phyloP scores from a whole-genome alignment of 306 rosid species.

The Ceratonia siliqua region DNA sequence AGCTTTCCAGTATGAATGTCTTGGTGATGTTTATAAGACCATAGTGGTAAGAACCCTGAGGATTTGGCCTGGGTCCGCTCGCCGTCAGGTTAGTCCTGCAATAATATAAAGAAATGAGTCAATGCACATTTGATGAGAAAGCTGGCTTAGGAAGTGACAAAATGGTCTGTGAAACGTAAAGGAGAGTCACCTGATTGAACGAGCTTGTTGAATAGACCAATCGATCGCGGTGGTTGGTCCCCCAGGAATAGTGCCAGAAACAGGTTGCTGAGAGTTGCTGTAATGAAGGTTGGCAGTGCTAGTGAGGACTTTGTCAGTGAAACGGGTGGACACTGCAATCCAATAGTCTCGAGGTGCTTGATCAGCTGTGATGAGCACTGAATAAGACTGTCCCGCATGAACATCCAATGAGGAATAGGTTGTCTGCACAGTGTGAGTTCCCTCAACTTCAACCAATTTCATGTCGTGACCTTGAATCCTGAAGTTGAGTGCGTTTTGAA shows the following conservation, averaged over 20 bases:
- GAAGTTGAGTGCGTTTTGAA: conserved; percentile 75
- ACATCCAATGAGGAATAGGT: conserved; percentile 74
- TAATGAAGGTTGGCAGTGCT: conserved; percentile 73
- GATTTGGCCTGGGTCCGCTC: conserved; percentile 97
- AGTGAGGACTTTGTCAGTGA: conserved; percentile 51
- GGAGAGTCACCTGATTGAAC: conserved; percentile 60
- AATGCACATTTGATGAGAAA: not conserved
- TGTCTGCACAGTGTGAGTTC: conserved; percentile 88
- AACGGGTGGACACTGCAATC: conserved; percentile 71
- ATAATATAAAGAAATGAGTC: not conserved
- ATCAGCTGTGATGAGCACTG: conserved; percentile 84
- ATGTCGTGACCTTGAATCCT: conserved; percentile 75
- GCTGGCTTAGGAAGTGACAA: not conserved
- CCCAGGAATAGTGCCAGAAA: conserved; percentile 62
- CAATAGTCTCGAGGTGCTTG: conserved; percentile 73
- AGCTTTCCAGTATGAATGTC: conserved; percentile 65
- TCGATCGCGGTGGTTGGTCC: conserved; percentile 70
- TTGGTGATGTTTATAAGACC: conserved; percentile 70
- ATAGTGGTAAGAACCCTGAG: conserved; percentile 95
- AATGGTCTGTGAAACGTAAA: not conserved
- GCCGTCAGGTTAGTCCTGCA: conserved; percentile 90
- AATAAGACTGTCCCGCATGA: conserved; percentile 90
- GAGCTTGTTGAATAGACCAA: conserved; percentile 86
- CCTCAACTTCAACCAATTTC: conserved; percentile 91
- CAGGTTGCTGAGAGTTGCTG: conserved; percentile 56